Evolutionary conservation across 352 stramenopile genomes (phyloP).

Genomic region (Elongisporangium anandrum): DNA sequence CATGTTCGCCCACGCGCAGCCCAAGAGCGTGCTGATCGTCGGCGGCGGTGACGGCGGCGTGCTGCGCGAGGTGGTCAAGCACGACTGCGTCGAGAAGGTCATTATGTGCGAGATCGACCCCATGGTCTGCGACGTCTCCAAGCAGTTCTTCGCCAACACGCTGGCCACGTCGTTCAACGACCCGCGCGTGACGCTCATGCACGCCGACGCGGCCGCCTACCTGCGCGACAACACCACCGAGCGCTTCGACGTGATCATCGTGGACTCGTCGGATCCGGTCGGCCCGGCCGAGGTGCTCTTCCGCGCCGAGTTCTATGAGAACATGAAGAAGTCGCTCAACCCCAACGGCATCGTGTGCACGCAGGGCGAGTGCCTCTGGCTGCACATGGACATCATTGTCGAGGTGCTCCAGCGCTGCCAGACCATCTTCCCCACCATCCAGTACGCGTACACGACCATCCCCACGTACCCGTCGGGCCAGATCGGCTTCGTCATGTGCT

Average conservation of each 20-base stretch:
- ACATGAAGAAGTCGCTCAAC: conserved; percentile 89
- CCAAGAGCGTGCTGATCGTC: conserved; percentile 97
- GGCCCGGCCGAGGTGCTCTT: conserved; percentile 95
- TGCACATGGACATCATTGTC: conserved; percentile 97
- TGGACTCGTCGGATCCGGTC: conserved; percentile 96
- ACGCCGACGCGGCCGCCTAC: conserved; percentile 90
- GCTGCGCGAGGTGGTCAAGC: conserved; percentile 93
- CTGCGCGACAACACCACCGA: conserved; percentile 71
- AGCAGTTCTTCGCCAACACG: conserved; percentile 89
- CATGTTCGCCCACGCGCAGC: conserved; percentile 94
- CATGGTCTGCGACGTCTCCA: conserved; percentile 95
- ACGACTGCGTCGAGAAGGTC: conserved; percentile 94
- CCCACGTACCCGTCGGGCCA: conserved; percentile 98
- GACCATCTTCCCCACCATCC: conserved; percentile 91
- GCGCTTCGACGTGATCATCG: conserved; percentile 97
- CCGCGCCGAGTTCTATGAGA: conserved; percentile 93
- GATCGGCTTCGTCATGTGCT: conserved; percentile 97
- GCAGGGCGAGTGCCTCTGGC: conserved; percentile 97
- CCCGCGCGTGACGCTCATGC: conserved; percentile 91
- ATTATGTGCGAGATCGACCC: conserved; percentile 99
- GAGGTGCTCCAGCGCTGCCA: conserved; percentile 91
- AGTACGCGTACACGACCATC: conserved; percentile 99
- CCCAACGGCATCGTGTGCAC: conserved; percentile 86
- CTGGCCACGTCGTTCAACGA: conserved; percentile 95
- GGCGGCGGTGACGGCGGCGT: conserved; percentile 98